These are phyloP conservation scores for Solanum chilense DNA, from an alignment of 257 asterid genomes.

Conservation along the genomic window DNA sequence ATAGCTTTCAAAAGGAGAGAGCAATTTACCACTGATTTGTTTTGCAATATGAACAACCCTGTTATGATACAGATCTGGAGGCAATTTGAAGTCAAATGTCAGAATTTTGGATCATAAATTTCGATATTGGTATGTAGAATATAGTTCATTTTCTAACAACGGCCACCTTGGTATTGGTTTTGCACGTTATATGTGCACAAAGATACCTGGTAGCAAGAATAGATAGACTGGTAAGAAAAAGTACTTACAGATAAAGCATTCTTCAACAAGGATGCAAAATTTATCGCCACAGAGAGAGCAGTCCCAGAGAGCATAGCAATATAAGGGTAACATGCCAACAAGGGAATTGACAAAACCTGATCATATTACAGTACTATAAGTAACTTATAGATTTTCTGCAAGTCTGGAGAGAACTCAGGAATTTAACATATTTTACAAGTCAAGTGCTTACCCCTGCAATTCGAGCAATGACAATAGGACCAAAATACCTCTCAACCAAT, in stretches of 20 bases:
- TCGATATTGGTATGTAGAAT: neutral
- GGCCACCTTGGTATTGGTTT: neutral
- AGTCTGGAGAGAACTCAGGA: neutral
- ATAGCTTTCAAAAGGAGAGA: neutral
- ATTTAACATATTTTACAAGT: neutral
- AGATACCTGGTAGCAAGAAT: neutral
- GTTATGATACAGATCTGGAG: slow-evolving; percentile 65
- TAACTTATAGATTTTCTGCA: neutral
- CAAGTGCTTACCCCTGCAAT: slow-evolving; percentile 49
- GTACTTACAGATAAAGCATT: slow-evolving; percentile 59
- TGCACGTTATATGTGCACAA: neutral
- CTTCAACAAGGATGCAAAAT: slow-evolving; percentile 60
- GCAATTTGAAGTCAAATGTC: neutral
- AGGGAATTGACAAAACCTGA: slow-evolving; percentile 55
- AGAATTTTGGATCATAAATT: neutral
- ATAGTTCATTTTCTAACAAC: neutral
- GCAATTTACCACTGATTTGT: slow-evolving; percentile 63
- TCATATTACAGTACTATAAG: neutral
- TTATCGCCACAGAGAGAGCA: slow-evolving; percentile 36
- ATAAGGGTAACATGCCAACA: slow-evolving; percentile 61
- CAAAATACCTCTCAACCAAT: slow-evolving; percentile 39
- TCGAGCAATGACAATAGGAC: slow-evolving; percentile 54
- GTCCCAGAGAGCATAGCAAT: slow-evolving; percentile 56
- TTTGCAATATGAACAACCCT: slow-evolving; percentile 66
- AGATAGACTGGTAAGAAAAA: neutral